Evolutionary conservation across 176 grass and related monocot genomes (phyloP).

Genomic region (Cocos nucifera): DNA sequence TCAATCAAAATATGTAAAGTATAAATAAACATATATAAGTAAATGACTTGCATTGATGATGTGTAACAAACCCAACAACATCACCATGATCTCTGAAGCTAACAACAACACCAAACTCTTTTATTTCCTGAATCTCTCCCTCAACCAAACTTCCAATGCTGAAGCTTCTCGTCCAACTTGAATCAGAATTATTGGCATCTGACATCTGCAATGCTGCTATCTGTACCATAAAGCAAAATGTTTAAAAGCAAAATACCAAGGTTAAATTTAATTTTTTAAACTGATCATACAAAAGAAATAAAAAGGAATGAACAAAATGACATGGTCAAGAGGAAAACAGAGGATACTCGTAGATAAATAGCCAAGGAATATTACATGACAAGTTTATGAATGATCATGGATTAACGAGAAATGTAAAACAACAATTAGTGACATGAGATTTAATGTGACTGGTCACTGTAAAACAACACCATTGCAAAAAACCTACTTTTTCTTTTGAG

Average conservation of each 20-base stretch:
- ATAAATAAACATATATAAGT: constrained; percentile 8
- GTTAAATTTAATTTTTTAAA: background rate
- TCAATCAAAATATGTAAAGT: background rate
- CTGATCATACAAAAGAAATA: background rate
- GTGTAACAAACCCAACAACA: constrained; percentile 84
- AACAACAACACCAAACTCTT: constrained; percentile 81
- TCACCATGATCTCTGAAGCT: constrained; percentile 75
- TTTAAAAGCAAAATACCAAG: background rate
- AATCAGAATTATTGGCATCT: constrained; percentile 29
- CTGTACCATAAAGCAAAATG: constrained; percentile 21
- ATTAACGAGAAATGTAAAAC: too few relatives aligned
- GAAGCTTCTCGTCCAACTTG: constrained; percentile 50
- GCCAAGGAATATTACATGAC: background rate
- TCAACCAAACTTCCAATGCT: constrained; percentile 69
- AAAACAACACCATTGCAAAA: too few relatives aligned
- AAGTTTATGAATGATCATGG: too few relatives aligned
- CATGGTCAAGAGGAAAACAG: background rate
- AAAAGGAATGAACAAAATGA: background rate
- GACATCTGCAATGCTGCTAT: constrained; percentile 57
- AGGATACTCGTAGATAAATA: background rate
- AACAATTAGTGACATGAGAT: too few relatives aligned
- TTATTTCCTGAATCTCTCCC: constrained; percentile 63
- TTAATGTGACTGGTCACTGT: too few relatives aligned
- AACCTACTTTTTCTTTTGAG: too few relatives aligned
- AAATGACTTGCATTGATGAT: constrained; percentile 71